These are phyloP conservation scores for Blakeslea trispora DNA, from an alignment of 371 early-diverging fungal genomes.

Conservation along the genomic window DNA sequence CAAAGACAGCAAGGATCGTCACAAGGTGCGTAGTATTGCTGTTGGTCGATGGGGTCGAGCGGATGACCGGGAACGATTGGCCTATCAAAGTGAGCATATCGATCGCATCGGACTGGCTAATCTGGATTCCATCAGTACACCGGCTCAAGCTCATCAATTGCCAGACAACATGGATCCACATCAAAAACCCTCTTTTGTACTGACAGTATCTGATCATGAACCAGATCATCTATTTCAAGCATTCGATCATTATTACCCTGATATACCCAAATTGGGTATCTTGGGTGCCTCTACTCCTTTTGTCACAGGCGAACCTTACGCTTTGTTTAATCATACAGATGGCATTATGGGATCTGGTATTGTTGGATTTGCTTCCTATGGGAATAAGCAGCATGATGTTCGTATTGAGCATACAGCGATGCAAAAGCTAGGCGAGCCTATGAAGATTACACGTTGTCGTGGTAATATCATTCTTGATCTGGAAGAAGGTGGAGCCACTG, in stretches of 20 bases:
- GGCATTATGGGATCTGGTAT: slow-evolving; percentile 59
- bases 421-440: slow-evolving; percentile 52
- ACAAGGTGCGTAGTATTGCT: slow-evolving; percentile 50
- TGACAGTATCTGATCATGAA: slow-evolving; percentile 65
- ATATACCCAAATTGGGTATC: slow-evolving; percentile 57
- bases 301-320: slow-evolving; percentile 64
- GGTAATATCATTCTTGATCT: slow-evolving; percentile 76
- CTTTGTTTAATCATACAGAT: slow-evolving; percentile 54
- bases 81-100: slow-evolving; percentile 39
- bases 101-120: slow-evolving; percentile 51
- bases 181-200: slow-evolving; percentile 37
- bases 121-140: slow-evolving; percentile 44
- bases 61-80: slow-evolving; percentile 34
- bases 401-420: slow-evolving; percentile 43
- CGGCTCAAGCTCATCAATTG: slow-evolving; percentile 25
- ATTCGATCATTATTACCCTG: slow-evolving; percentile 55
- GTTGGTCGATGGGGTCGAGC: slow-evolving; percentile 64
- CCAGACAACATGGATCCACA: slow-evolving; percentile 15
- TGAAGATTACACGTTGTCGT: slow-evolving; percentile 64
- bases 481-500: slow-evolving; percentile 65
- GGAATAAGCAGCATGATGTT: slow-evolving; percentile 1
- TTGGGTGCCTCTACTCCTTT: slow-evolving; percentile 73
- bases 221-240: slow-evolving; percentile 62
- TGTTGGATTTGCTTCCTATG: slow-evolving; percentile 58
- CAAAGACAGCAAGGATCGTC: slow-evolving; percentile 37